Evolutionary conservation across 1,284 basidiomycete genomes (phyloP).

Genomic region (Leccinum solheimii): DNA sequence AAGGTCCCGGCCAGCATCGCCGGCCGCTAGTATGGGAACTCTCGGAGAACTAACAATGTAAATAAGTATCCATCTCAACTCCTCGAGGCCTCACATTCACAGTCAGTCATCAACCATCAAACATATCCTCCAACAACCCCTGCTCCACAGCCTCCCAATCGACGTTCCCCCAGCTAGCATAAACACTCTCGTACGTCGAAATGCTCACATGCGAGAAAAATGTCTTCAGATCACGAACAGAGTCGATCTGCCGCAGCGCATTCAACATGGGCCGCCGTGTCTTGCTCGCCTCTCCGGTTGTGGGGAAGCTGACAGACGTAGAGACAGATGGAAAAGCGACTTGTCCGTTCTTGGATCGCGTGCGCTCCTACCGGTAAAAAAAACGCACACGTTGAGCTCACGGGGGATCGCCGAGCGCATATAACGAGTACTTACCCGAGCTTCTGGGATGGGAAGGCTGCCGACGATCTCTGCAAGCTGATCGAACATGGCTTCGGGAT

Average conservation of each 20-base stretch:
- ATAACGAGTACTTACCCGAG: slow-evolving; percentile 36
- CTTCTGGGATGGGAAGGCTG: slow-evolving; percentile 52
- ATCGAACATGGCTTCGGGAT: slow-evolving; percentile 88
- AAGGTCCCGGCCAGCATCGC: no score
- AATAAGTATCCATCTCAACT: no score
- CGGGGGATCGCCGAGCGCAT: neutral
- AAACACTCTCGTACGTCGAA: slow-evolving; percentile 86
- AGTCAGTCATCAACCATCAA: slow-evolving; percentile 60
- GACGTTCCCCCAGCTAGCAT: slow-evolving; percentile 72
- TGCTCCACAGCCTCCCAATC: slow-evolving; percentile 89
- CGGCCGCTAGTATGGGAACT: no score
- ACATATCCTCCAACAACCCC: slow-evolving; percentile 82
- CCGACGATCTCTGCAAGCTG: slow-evolving; percentile 82
- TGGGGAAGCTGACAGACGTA: slow-evolving; percentile 31
- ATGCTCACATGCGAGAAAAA: slow-evolving; percentile 92
- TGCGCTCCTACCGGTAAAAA: slow-evolving; percentile 22
- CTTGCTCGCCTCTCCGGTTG: slow-evolving; percentile 35
- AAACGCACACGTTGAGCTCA: neutral
- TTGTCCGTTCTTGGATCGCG: slow-evolving; percentile 28
- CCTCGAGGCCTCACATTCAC: neutral
- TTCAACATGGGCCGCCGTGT: slow-evolving; percentile 76
- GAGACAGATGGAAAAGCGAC: slow-evolving; percentile 21
- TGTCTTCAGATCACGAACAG: slow-evolving; percentile 76
- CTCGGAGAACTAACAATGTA: no score
- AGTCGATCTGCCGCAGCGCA: slow-evolving; percentile 69